Evolutionary conservation across 768 basidiomycete genomes (phyloP).

Genomic region (Chalciporus chontae): DNA sequence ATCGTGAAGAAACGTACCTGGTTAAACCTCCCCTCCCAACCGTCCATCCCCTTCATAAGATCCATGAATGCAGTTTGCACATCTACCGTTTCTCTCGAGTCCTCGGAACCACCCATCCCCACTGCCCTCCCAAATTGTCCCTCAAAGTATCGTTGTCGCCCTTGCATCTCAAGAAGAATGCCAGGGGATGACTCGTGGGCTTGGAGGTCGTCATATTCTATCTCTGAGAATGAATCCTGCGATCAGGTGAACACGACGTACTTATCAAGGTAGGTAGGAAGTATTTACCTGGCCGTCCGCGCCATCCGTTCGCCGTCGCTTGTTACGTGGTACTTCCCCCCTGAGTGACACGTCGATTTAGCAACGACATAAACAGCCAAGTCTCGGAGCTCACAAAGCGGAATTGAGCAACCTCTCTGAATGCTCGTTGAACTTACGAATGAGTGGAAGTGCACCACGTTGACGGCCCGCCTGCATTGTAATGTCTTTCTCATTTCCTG

Average conservation of each 20-base stretch:
- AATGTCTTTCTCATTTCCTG: slow-evolving; percentile 83
- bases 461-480: slow-evolving; percentile 97
- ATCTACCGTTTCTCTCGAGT: slow-evolving; percentile 37
- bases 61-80: slow-evolving; percentile 46
- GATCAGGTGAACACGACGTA: background rate
- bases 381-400: slow-evolving; percentile 52
- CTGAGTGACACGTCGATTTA: slow-evolving; percentile 24
- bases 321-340: slow-evolving; percentile 55
- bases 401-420: slow-evolving; percentile 85
- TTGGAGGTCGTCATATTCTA: slow-evolving; percentile 84
- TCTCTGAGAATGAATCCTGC: slow-evolving; percentile 46
- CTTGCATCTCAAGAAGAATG: slow-evolving; percentile 84
- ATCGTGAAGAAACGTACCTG: slow-evolving; percentile 41
- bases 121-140: slow-evolving; percentile 44
- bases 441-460: slow-evolving; percentile 82
- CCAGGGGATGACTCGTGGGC: slow-evolving; percentile 62
- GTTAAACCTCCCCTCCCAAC: slow-evolving; percentile 56
- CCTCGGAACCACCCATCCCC: background rate
- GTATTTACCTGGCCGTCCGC: slow-evolving; percentile 41
- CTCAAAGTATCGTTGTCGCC: slow-evolving; percentile 80
- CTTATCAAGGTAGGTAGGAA: background rate
- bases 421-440: slow-evolving; percentile 97
- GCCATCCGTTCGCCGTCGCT: slow-evolving; percentile 53
- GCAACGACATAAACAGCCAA: background rate
- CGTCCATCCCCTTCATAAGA: slow-evolving; percentile 43